Base-by-base conservation (phyloP, 495 filamentous ascomycete species). In the Platismatia glauca region DNA sequence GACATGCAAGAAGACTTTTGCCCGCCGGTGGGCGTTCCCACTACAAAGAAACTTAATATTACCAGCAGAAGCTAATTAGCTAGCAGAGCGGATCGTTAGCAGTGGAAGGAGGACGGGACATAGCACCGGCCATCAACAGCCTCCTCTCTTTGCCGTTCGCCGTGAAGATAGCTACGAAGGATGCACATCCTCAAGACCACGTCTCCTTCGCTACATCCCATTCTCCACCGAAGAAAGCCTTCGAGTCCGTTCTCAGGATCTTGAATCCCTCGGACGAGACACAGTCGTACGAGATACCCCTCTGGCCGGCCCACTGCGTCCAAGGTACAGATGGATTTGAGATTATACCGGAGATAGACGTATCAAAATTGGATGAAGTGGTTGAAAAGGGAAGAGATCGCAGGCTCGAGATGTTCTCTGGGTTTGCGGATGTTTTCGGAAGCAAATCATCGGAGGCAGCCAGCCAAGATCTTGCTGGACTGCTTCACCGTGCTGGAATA, bases 1-100 rank as follows among this genome's bases (percentile, higher is more conserved):
- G 92, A 97, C 72, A 79, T 96, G 75, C 94, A 98, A 76, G 89
- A 96, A 73, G 94, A 97, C 78, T 98, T 98, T 75, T 96, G 90
- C 74, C 90, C 89, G 63, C 93, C 93, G 31, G 89, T 94, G 73
- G 71, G 84, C 76, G 55, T 46, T 24, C 43, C 13, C 2, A 15
- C 6, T 13, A 44, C 59, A 24, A n/a, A 20, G 31, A 29, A 61
- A 16, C 24, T 18, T 44, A 20, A 63, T 8, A 15, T 16, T 58
- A 31, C 55, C n/a, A 63, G 33, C 16, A 44, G 18, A 38, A 58
- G 44, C 59, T 62, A 27, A 60, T 13, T 60, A 48, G 33, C 55
- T 34, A 29, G 29, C 61, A 95, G 91, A 82, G 86, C 69, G 94
- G 94, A 58, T 83, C 89, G 52, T 85, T 98, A 34, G 84, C 91